Evolutionary conservation across 495 filamentous ascomycete species (phyloP).

Genomic region (Cercophora samala): DNA sequence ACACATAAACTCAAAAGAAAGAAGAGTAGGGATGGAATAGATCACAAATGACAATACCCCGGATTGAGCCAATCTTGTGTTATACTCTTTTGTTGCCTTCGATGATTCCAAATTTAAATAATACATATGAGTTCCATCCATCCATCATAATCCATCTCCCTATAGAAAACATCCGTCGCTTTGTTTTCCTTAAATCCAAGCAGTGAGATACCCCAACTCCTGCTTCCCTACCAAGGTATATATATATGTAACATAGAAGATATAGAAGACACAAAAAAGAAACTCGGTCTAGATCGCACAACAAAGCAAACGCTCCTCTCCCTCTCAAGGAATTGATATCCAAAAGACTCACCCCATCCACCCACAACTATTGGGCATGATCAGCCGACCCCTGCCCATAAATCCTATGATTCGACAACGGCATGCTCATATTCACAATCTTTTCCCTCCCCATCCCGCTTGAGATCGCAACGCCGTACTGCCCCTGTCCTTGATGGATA

Average conservation of each 20-base stretch:
- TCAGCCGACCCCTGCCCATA: slow-evolving; percentile 10
- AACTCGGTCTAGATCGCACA: neutral
- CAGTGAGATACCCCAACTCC: neutral
- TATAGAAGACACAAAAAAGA: neutral
- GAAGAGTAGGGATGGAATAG: neutral
- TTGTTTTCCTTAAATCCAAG: neutral
- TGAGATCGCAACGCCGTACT: neutral
- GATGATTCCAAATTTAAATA: neutral
- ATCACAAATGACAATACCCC: neutral
- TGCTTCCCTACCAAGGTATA: neutral
- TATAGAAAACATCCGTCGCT: neutral
- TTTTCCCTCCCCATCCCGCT: slow-evolving; percentile 31
- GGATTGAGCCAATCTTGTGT: neutral
- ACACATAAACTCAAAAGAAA: neutral
- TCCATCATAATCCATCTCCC: neutral
- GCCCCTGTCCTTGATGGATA: slow-evolving; percentile 3
- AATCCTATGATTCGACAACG: slow-evolving; percentile 4
- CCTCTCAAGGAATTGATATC: neutral
- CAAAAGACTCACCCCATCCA: neutral
- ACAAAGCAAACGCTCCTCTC: neutral
- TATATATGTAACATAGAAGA: neutral
- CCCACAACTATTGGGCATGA: neutral
- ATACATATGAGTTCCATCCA: neutral
- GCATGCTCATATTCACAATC: slow-evolving; percentile 25
- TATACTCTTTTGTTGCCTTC: neutral